phyloP scores from a whole-genome alignment of 1,284 basidiomycete genomes.

The Cutaneotrichosporon sp. region DNA sequence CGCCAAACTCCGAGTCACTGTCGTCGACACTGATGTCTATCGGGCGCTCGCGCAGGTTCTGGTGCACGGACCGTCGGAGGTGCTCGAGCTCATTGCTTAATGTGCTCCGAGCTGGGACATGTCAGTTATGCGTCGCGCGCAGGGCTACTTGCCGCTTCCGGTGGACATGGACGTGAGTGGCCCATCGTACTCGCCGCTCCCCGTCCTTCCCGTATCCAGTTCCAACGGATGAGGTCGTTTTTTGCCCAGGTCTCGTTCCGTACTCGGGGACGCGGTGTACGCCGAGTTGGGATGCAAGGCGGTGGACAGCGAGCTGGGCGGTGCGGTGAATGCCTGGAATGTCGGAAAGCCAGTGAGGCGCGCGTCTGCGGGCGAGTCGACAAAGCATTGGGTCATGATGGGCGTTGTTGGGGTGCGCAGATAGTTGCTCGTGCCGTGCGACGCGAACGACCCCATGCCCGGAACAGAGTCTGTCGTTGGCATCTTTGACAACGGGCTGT shows the following conservation, averaged over 20 bases:
- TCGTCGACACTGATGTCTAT: conserved; percentile 20
- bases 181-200: background rate
- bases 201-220: background rate
- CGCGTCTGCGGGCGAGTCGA: conserved; percentile 9
- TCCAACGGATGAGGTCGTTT: conserved; percentile 5
- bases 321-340: background rate
- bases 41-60: conserved; percentile 35
- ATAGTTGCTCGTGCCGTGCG: background rate
- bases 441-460: background rate
- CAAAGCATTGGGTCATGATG: conserved; percentile 6
- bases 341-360: background rate
- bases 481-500: background rate
- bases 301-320: background rate
- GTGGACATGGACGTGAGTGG: conserved; percentile 6
- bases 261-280: background rate
- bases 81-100: conserved; percentile 32
- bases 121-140: background rate
- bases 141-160: conserved; percentile 4
- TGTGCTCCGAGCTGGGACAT: conserved; percentile 9
- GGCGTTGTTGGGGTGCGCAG: background rate
- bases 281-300: background rate
- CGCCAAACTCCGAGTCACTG: conserved; percentile 12
- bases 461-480: background rate
- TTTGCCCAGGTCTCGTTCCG: background rate
- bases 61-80: conserved; percentile 29